Evolutionary conservation across 768 basidiomycete genomes (phyloP), one percentile per base, ranked within the genome.

Genomic region (Mycena alexandri): DNA sequence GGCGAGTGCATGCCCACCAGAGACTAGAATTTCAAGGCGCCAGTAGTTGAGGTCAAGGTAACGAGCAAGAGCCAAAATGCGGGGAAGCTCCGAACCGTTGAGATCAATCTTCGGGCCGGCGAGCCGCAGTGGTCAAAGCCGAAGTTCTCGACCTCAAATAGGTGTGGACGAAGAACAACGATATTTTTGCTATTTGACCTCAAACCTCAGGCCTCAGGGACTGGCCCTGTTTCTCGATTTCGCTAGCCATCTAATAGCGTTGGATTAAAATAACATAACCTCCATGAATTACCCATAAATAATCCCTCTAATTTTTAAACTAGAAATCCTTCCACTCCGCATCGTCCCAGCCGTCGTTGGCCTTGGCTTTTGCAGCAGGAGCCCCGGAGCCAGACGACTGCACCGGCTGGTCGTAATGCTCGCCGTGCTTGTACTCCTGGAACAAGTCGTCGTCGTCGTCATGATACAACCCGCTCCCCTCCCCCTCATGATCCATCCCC

Each of bases 311-410:
- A 67, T 16, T 50, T 3, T 38, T 46, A 46, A 34, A 16, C 50
- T 61, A 93, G 71, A 93, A 93, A 75, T 92, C 91, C 77, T 93
- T 89, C 92, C 92, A 93, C 54, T 92, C 65, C 24, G 24, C 92
- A 68, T 90, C 90, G 68, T 91, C 88, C 89, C 92, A 93, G 68
- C 84, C 87, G 56, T 82, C 82, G 75, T 86, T 85, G 41, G 22
- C 25, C 8, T 67, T 67, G 11, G 48, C n/a, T 66, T 83, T 82
- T 21, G 80, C 73, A 13, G 76, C 67, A 22, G 77, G 69, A 5
- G 79, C 72, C 11, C 74, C 29, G 61, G 72, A 19, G 22, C 17
- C 25, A 17, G 64, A 14, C 61, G 21, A 43, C 56, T 59, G 48
- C 42, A 67, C 43, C 33, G 66, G 59, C 61, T 74, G 63, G 65